phyloP scores from a whole-genome alignment of 2,329 filamentous ascomycete species.

The Monilinia laxa region DNA sequence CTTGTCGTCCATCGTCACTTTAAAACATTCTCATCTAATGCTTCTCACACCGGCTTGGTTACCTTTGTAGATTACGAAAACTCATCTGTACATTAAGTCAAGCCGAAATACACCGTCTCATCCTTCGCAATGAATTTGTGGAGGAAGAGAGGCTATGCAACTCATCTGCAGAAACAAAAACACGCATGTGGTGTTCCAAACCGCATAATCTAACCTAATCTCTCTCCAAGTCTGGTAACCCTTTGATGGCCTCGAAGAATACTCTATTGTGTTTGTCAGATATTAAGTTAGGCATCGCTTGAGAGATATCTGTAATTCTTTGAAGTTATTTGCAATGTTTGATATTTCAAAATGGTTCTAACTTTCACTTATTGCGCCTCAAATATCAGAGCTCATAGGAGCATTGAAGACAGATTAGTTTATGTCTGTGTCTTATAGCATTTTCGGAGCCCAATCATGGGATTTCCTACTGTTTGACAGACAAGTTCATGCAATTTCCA shows the following conservation, averaged over 20 bases:
- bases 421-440: not conserved
- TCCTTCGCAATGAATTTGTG: not conserved
- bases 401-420: not conserved
- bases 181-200: not conserved
- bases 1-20: not conserved
- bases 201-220: not conserved
- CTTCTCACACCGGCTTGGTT: not conserved
- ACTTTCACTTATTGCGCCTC: not conserved
- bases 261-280: not conserved
- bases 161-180: not conserved
- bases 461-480: not conserved
- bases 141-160: not conserved
- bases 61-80: not conserved
- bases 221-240: no score
- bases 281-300: not conserved
- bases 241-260: not conserved
- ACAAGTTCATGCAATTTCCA: not conserved
- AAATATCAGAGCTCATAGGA: not conserved
- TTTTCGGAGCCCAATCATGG: not conserved
- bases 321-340: not conserved
- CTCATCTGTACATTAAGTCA: not conserved
- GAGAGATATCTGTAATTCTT: not conserved
- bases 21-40: not conserved
- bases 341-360: not conserved
- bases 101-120: constrained; percentile 4